These are phyloP conservation scores for Claviceps paspali DNA, from an alignment of 2,329 filamentous ascomycete genomes.

Conservation along the genomic window DNA sequence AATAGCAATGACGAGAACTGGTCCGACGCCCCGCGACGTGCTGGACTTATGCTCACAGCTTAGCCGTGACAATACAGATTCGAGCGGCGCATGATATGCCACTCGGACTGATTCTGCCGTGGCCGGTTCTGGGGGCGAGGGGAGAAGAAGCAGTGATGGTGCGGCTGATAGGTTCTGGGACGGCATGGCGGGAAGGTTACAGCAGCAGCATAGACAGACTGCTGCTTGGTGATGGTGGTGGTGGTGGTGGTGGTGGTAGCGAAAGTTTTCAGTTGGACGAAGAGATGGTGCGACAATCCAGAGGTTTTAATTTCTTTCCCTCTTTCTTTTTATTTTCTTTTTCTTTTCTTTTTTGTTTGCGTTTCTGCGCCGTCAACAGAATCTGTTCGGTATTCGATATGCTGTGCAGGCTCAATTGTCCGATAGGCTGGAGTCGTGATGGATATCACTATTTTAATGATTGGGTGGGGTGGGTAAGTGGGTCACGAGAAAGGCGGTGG, in stretches of 20 bases:
- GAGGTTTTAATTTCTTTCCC: too few relatives aligned
- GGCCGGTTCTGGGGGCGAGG: constrained; percentile 43
- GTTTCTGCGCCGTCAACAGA: not conserved
- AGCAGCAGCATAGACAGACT: too few relatives aligned
- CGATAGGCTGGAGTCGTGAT: too few relatives aligned
- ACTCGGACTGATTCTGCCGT: constrained; percentile 35
- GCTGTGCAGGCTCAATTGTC: not conserved
- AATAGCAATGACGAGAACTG: constrained; percentile 39
- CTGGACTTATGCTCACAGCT: constrained; percentile 16
- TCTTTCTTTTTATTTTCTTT: too few relatives aligned
- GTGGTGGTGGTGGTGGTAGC: too few relatives aligned
- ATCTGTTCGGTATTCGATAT: not conserved
- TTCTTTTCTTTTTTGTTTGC: too few relatives aligned
- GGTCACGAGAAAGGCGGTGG: constrained; percentile 1
- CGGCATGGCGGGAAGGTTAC: not conserved
- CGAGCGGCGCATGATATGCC: constrained; percentile 45
- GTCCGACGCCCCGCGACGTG: constrained; percentile 16
- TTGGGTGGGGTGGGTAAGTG: not conserved
- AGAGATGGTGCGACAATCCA: too few relatives aligned
- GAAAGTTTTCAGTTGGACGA: too few relatives aligned
- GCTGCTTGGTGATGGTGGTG: too few relatives aligned
- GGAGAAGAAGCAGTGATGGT: constrained; percentile 43
- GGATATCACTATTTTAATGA: too few relatives aligned
- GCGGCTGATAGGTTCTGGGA: not conserved
- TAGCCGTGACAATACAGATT: constrained; percentile 35